phyloP scores from a whole-genome alignment of 2,329 filamentous ascomycete genomes.

The Venturiaceae sp. region DNA sequence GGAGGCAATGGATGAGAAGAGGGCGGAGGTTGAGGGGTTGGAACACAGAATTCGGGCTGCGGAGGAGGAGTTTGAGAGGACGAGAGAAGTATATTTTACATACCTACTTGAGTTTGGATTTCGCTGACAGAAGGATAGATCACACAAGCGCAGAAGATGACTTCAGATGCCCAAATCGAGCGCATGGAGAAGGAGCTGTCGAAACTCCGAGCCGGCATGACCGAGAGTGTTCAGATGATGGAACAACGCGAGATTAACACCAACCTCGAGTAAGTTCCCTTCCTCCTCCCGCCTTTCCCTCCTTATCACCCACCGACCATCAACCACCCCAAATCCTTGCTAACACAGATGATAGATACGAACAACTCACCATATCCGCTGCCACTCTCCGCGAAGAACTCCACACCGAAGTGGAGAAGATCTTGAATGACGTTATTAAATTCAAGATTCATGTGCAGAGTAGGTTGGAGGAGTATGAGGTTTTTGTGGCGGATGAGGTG shows the following conservation, averaged over 20 bases:
- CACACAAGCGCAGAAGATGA: conserved; percentile 77
- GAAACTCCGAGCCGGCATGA: conserved; percentile 75
- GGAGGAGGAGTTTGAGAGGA: conserved; percentile 89
- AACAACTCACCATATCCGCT: conserved; percentile 78
- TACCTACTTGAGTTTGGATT: neutral
- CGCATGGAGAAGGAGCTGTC: conserved; percentile 98
- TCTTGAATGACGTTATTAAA: conserved; percentile 94
- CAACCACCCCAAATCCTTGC: too few species aligned
- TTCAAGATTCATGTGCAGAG: conserved; percentile 98
- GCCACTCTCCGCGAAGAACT: conserved; percentile 86
- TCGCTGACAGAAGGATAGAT: conserved; percentile 25
- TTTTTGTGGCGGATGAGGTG: conserved; percentile 88
- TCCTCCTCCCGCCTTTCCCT: neutral
- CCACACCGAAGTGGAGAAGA: conserved; percentile 93
- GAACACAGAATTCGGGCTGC: conserved; percentile 81
- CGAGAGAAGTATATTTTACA: conserved; percentile 55
- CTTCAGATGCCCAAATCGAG: conserved; percentile 88
- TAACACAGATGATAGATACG: too few species aligned
- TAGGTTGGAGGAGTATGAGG: conserved; percentile 85
- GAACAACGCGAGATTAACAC: conserved; percentile 95
- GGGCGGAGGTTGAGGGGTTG: conserved; percentile 81
- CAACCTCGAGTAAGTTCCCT: conserved; percentile 69
- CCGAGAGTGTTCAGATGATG: conserved; percentile 81
- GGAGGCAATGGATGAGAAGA: conserved; percentile 94
- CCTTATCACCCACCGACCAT: too few species aligned